Evolutionary conservation across 1,139 yeast species (phyloP).

Genomic region (Pichia sp.): DNA sequence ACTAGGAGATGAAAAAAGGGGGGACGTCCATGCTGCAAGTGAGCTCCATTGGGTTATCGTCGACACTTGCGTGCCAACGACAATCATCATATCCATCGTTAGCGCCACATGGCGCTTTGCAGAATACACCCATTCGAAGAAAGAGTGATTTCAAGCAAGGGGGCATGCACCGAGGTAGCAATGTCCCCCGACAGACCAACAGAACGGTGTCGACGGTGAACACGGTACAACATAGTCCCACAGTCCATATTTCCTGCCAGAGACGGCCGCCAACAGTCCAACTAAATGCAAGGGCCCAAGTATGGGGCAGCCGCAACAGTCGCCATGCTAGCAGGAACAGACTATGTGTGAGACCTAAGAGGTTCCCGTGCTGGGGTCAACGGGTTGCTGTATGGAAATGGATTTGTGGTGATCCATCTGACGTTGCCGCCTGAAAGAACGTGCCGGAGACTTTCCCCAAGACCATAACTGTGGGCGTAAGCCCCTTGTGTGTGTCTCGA

Average conservation of each 20-base stretch:
- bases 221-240: neutral
- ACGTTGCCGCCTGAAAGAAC: conserved; percentile 26
- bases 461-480: conserved; percentile 10
- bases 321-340: neutral
- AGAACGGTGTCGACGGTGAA: neutral
- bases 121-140: conserved; percentile 17
- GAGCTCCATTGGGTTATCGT: conserved; percentile 29
- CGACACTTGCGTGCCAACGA: conserved; percentile 5
- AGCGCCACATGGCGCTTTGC: conserved; percentile 20
- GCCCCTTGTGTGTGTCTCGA: conserved; percentile 25
- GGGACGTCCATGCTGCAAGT: conserved; percentile 19
- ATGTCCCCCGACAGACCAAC: neutral
- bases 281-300: conserved; percentile 1
- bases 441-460: conserved; percentile 30
- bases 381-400: conserved; percentile 9
- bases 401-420: conserved; percentile 16
- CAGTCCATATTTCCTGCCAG: neutral
- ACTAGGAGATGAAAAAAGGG: conserved; percentile 12
- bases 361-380: neutral
- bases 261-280: neutral
- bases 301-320: conserved; percentile 2
- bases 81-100: conserved; percentile 27
- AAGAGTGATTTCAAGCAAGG: conserved; percentile 14
- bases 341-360: neutral
- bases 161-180: conserved; percentile 2